Conservation (phyloP, 176 grass and related monocot genomes). For the Coix lacrymajobi region DNA sequence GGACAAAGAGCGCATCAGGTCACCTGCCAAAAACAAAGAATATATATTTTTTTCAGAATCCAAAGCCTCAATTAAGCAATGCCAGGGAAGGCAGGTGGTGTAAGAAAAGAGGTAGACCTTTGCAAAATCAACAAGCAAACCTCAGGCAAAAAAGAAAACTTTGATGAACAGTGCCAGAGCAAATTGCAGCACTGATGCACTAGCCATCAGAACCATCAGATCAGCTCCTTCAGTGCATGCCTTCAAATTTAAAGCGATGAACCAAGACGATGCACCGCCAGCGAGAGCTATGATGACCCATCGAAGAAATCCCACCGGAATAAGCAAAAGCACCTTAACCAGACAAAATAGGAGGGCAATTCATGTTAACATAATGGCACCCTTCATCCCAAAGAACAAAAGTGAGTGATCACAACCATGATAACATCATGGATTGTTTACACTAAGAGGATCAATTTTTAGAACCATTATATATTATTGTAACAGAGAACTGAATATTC, state of each 20-base stretch:
- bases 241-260: slow-evolving; percentile 74
- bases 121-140: slow-evolving; percentile 25
- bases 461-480: slow-evolving; percentile 7
- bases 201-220: slow-evolving; percentile 59
- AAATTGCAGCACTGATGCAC: slow-evolving; percentile 73
- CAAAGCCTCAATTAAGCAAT: not conserved
- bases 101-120: slow-evolving; percentile 20
- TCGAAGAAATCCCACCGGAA: slow-evolving; percentile 77
- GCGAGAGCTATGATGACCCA: slow-evolving; percentile 78
- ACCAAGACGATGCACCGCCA: slow-evolving; percentile 81
- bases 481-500: not conserved
- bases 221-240: slow-evolving; percentile 57
- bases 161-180: slow-evolving; percentile 88
- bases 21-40: slow-evolving; percentile 27
- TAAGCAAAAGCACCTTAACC: slow-evolving; percentile 71
- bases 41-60: not conserved
- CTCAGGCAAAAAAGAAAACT: slow-evolving; percentile 91
- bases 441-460: not conserved
- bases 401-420: not conserved
- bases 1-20: slow-evolving; percentile 1
- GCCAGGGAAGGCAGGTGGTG: not conserved
- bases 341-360: slow-evolving; percentile 24
- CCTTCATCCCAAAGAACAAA: not conserved
- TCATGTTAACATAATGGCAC: not conserved
- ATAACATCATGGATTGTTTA: not conserved